These are phyloP conservation scores for Fusarium tuaranense DNA, from an alignment of 2,329 filamentous ascomycete species.

Conservation along the genomic window DNA sequence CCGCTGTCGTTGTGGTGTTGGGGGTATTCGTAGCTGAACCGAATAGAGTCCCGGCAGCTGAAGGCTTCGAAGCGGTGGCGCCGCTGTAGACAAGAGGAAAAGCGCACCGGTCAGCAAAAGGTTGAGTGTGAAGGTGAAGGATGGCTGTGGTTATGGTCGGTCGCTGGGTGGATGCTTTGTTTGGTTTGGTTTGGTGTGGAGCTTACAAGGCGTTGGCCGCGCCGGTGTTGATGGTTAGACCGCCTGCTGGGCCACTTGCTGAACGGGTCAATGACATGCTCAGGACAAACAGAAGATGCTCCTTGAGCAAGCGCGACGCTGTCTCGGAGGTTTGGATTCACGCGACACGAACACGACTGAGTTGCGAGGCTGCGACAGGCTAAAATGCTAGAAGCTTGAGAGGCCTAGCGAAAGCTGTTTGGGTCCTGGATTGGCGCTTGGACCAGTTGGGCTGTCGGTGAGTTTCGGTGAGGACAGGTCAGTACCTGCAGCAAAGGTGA, in stretches of 20 bases:
- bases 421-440: conserved; percentile 34
- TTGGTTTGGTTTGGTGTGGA: conserved; percentile 42
- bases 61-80: conserved; percentile 46
- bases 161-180: conserved; percentile 33
- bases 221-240: conserved; percentile 73
- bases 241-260: conserved; percentile 69
- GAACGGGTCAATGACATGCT: conserved; percentile 66
- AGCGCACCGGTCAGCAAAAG: conserved; percentile 30
- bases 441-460: conserved; percentile 24
- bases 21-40: conserved; percentile 45
- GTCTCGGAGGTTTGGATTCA: conserved; percentile 32
- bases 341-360: conserved; percentile 27
- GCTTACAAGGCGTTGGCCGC: conserved; percentile 64
- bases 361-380: conserved; percentile 37
- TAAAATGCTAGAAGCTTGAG: conserved; percentile 28
- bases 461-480: conserved; percentile 33
- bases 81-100: conserved; percentile 33
- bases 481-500: conserved; percentile 6
- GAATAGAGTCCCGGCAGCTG: conserved; percentile 53
- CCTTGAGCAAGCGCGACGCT: conserved; percentile 35
- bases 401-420: conserved; percentile 15
- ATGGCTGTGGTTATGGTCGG: neutral
- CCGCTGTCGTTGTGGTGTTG: conserved; percentile 43
- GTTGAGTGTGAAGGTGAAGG: neutral
- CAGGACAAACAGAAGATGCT: conserved; percentile 27